Base-by-base conservation (phyloP, 305 asterid species). In the Fraxinus velutina region DNA sequence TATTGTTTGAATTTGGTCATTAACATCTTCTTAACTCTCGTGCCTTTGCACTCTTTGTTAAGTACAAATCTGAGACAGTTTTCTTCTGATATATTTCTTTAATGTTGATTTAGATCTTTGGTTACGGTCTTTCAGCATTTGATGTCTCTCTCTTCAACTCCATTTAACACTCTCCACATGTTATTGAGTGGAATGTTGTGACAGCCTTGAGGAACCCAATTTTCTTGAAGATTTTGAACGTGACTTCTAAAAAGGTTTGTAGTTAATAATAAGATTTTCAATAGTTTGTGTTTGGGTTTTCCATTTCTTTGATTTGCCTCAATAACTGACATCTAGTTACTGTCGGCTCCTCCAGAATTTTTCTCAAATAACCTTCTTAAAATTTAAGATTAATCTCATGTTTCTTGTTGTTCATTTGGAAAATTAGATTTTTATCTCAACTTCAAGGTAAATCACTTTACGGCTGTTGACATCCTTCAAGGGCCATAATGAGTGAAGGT, bases 21-120 rank as follows among this genome's bases (percentile, higher is more conserved):
- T 52, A 52, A 17, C 4, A 55, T 17, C 66, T 17, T 55, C 9
- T 17, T 4, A 55, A 6, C 27, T 55, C 66, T 47, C 4, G 66
- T 55, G 27, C 10, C 66, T 55, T 55, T 17, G 27, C 66, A 5
- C 10, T 17, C 10, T 50, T 50, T 55, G 22, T 17, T 55, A 55
- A 52, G 6, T 55, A 55, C 66, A 55, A 55, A 55, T 55, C 12
- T 5, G 64, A 52, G 21, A 21, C 9, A 52, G 62, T 50, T 50
- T 50, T 50, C 8, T 50, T 15, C 22, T 50, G 8, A 50, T 50
- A 15, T n/a, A 4, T 4, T 1, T 42, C 5, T 50, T 52, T 4
- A 52, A n/a, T 52, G 24, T 4, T 47, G 90, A 89, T 42, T 80
- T 89, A 85, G 92, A 89, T 86, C 89, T 89, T 32, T 87, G 88